Percentiles rank a stretch among this genome's conserved stretches.
Evolutionary conservation across 2,329 filamentous ascomycete genomes (phyloP).

Genomic region (Diaporthe amygdali): DNA sequence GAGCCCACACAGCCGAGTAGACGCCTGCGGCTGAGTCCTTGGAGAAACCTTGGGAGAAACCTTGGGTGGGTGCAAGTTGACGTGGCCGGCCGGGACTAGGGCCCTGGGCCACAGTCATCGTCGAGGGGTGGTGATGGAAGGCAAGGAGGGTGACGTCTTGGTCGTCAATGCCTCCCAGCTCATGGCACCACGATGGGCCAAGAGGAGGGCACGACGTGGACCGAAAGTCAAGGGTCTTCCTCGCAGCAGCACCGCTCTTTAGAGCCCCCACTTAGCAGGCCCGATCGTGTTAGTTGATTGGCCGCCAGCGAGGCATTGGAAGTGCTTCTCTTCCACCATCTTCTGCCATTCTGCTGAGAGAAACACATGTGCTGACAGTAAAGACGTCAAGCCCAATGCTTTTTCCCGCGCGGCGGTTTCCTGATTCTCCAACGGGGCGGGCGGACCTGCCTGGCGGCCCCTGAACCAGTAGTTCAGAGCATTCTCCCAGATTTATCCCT

Average conservation of each 20-base stretch:
- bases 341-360: neutral
- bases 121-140: neutral
- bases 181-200: neutral
- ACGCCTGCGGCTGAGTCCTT: neutral
- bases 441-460: neutral
- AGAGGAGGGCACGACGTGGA: constrained; percentile 10
- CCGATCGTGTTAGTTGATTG: constrained; percentile 16
- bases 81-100: neutral
- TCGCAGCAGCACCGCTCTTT: neutral
- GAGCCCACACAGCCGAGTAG: neutral
- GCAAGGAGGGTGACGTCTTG: constrained; percentile 5
- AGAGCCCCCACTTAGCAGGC: neutral
- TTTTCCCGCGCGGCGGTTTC: neutral
- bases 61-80: neutral
- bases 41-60: neutral
- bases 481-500: neutral
- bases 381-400: neutral
- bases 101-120: neutral
- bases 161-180: constrained; percentile 9
- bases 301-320: neutral
- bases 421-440: neutral
- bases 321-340: neutral
- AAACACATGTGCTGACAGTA: neutral
- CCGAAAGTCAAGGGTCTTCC: constrained; percentile 1
- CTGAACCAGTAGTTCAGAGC: neutral